Evolutionary conservation across 139 green algal genomes (phyloP).

Genomic region (Coelastrella sp.): DNA sequence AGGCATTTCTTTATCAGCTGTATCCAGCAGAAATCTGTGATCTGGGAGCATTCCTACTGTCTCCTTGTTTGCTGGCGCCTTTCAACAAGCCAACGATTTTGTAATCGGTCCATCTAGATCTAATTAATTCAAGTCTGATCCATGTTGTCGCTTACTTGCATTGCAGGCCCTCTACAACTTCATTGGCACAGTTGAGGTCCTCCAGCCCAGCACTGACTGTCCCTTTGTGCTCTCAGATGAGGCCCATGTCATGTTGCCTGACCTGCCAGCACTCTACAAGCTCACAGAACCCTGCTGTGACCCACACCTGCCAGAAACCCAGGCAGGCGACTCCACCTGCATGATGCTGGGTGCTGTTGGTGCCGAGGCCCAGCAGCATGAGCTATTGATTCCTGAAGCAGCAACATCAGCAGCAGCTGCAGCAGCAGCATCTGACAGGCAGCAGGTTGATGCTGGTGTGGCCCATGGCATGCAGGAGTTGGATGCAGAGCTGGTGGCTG

Average conservation of each 20-base stretch:
- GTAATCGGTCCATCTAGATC: background rate
- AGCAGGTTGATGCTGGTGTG: background rate
- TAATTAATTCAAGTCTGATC: background rate
- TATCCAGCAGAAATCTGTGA: no score
- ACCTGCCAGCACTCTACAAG: slow-evolving; percentile 82
- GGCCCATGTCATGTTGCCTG: slow-evolving; percentile 88
- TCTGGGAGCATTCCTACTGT: no score
- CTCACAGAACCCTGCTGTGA: slow-evolving; percentile 57
- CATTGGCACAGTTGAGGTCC: slow-evolving; percentile 86
- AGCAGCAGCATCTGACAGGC: background rate
- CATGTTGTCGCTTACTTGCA: background rate
- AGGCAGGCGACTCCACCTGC: background rate
- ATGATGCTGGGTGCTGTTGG: no score
- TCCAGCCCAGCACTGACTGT: slow-evolving; percentile 78
- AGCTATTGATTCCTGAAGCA: background rate
- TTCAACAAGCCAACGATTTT: background rate
- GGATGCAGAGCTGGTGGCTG: background rate
- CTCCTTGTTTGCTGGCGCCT: background rate
- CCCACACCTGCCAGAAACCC: slow-evolving; percentile 1
- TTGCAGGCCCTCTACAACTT: slow-evolving; percentile 86
- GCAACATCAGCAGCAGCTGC: background rate
- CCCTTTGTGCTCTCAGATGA: slow-evolving; percentile 65
- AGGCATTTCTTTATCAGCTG: no score
- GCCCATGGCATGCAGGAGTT: background rate
- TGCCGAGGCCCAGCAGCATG: background rate